phyloP scores from a whole-genome alignment of 2,329 filamentous ascomycete species.

The Fusarium sublunatum region DNA sequence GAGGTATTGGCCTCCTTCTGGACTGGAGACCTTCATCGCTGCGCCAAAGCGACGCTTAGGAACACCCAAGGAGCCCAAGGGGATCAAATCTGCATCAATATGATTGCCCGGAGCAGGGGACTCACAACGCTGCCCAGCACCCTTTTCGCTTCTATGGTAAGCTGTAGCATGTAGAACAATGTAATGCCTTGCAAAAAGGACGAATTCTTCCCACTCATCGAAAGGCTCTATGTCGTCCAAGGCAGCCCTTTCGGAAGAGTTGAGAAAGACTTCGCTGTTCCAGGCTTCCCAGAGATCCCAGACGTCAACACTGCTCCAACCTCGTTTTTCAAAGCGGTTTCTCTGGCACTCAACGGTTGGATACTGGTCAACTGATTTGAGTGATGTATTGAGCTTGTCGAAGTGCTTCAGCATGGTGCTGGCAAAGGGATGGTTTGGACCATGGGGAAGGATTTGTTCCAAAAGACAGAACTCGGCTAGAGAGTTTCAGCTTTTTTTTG shows the following conservation, averaged over 20 bases:
- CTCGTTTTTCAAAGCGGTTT: constrained; percentile 73
- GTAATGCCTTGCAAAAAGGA: constrained; percentile 86
- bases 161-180: constrained; percentile 74
- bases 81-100: constrained; percentile 20
- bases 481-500: constrained; percentile 28
- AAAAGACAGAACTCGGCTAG: constrained; percentile 80
- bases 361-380: constrained; percentile 79
- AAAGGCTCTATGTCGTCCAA: constrained; percentile 84
- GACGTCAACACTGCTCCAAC: constrained; percentile 72
- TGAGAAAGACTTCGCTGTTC: constrained; percentile 75
- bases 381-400: constrained; percentile 79
- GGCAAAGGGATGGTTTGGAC: constrained; percentile 83
- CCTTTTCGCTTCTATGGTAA: constrained; percentile 3
- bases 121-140: neutral
- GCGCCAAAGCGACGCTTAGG: constrained; percentile 70
- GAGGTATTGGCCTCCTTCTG: constrained; percentile 57
- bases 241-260: constrained; percentile 64
- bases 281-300: constrained; percentile 86
- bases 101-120: neutral
- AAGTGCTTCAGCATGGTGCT: constrained; percentile 88
- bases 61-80: constrained; percentile 22
- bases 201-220: constrained; percentile 96
- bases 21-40: constrained; percentile 55
- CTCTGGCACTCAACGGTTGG: constrained; percentile 73
- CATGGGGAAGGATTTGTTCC: constrained; percentile 86